Evolutionary conservation across 805 yeast genomes (phyloP).

Genomic region (Pichia exigua): DNA sequence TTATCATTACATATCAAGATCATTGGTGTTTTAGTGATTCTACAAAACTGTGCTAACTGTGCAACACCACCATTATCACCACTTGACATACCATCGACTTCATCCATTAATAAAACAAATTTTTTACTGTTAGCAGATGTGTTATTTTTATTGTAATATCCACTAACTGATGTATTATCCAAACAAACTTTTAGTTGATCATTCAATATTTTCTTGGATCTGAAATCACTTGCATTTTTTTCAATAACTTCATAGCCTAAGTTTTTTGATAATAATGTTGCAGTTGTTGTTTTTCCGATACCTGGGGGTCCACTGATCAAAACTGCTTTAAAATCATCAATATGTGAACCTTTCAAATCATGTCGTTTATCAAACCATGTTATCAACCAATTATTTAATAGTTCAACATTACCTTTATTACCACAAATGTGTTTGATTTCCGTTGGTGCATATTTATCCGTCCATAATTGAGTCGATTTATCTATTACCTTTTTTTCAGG

Average conservation of each 20-base stretch:
- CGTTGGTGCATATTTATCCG: slow-evolving; percentile 86
- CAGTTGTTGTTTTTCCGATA: slow-evolving; percentile 77
- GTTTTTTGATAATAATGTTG: slow-evolving; percentile 62
- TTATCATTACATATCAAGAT: slow-evolving; percentile 92
- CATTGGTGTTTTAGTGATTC: slow-evolving; percentile 80
- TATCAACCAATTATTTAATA: slow-evolving; percentile 64
- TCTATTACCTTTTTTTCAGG: slow-evolving; percentile 24
- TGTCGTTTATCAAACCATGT: slow-evolving; percentile 62
- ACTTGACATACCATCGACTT: slow-evolving; percentile 98
- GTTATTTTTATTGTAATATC: slow-evolving; percentile 44
- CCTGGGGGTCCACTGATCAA: slow-evolving; percentile 86
- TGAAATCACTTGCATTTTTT: slow-evolving; percentile 80
- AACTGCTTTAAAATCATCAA: slow-evolving; percentile 71
- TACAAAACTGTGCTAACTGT: slow-evolving; percentile 79
- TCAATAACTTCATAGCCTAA: slow-evolving; percentile 70
- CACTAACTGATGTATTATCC: slow-evolving; percentile 75
- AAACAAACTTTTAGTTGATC: slow-evolving; percentile 61
- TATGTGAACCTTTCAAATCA: slow-evolving; percentile 47
- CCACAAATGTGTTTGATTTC: slow-evolving; percentile 78
- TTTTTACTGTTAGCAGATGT: slow-evolving; percentile 32
- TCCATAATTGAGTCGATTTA: slow-evolving; percentile 59
- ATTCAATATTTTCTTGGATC: slow-evolving; percentile 74
- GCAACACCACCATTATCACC: slow-evolving; percentile 99
- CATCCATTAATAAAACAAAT: slow-evolving; percentile 91
- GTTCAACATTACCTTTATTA: slow-evolving; percentile 65